Evolutionary conservation across 129 eudicot genomes (phyloP), one percentile per base, ranked within the genome.

Genomic region (Pseudognaphalium luteoalbum): DNA sequence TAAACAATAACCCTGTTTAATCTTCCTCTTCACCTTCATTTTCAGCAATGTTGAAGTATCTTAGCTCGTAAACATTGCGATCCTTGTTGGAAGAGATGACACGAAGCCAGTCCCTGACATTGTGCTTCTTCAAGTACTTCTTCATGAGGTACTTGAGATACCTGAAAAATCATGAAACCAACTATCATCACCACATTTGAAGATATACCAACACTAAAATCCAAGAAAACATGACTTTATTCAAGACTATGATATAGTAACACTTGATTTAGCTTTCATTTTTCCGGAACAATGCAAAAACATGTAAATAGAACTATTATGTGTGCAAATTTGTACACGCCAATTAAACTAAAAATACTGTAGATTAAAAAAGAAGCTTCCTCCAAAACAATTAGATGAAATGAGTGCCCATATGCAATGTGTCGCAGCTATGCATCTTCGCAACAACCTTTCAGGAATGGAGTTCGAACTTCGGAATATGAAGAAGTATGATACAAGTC

Each of bases 21-120:
- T 81, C 78, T 76, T 81, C 84, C 37, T 81, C 84, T 37, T 81
- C 84, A 14, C 84, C 84, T 60, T 81, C 85, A 14, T 81, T 81
- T 78, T 81, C 78, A 52, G 85, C 81, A 47, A 76, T 76, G 81
- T 81, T 76, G 42, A 81, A 81, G 70, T 81, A 76, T 10, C 78
- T 72, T 25, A 81, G 66, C 66, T 81, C 81, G 11, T 76, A 81
- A n/a, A 76, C 85, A 34, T 76, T 81, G 25, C 77, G 74, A 54
- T 64, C 78, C 28, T 81, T 76, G 78, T 76, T 81, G 52, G 81
- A 81, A 51, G 85, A 73, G 50, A 81, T 81, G 63, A 76, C 85
- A 54, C 74, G 67, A 52, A 76, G 81, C 74, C 81, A 81, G n/a
- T 76, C 85, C 17, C 81, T 41, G 12, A 76, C 81, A 35, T 81